A percentile compares a stretch with the other conserved stretches of the same genome.
These are phyloP conservation scores for Letharia columbiana DNA, from an alignment of 495 filamentous ascomycete species.

Conservation along the genomic window DNA sequence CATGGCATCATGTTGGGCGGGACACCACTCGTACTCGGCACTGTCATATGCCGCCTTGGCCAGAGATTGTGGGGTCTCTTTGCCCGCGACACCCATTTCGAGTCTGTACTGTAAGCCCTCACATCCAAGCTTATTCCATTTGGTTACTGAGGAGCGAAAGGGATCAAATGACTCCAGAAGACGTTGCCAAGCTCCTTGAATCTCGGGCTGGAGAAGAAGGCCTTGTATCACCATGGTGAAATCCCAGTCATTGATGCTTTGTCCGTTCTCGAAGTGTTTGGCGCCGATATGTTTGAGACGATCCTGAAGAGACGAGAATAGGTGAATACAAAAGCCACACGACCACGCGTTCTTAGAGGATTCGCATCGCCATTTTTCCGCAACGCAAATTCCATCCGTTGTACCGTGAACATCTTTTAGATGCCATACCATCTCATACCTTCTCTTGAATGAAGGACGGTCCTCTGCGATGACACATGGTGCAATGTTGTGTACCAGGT, in stretches of 20 bases:
- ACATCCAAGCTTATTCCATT: background rate
- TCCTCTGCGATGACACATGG: background rate
- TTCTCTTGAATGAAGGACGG: slow-evolving; percentile 1
- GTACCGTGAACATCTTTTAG: background rate
- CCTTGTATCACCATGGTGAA: background rate
- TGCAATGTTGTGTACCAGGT: background rate
- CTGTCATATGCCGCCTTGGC: slow-evolving; percentile 7
- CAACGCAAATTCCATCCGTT: background rate
- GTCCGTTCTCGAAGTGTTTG: background rate
- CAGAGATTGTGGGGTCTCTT: background rate
- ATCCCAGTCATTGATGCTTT: background rate
- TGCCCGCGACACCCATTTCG: background rate
- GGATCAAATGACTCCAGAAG: background rate
- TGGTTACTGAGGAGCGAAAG: background rate
- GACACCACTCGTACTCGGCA: background rate
- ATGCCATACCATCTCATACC: slow-evolving; percentile 6
- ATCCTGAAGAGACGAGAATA: background rate
- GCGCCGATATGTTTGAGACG: slow-evolving; percentile 10
- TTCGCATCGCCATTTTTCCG: slow-evolving; percentile 5
- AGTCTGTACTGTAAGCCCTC: background rate
- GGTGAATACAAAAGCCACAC: slow-evolving; percentile 9
- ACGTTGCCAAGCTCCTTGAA: slow-evolving; percentile 4
- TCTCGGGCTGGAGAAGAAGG: slow-evolving; percentile 6
- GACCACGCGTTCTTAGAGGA: slow-evolving; percentile 1
- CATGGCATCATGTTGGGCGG: no score